Conservation (phyloP, 352 stramenopile species). For the Pythium oligandrum region DNA sequence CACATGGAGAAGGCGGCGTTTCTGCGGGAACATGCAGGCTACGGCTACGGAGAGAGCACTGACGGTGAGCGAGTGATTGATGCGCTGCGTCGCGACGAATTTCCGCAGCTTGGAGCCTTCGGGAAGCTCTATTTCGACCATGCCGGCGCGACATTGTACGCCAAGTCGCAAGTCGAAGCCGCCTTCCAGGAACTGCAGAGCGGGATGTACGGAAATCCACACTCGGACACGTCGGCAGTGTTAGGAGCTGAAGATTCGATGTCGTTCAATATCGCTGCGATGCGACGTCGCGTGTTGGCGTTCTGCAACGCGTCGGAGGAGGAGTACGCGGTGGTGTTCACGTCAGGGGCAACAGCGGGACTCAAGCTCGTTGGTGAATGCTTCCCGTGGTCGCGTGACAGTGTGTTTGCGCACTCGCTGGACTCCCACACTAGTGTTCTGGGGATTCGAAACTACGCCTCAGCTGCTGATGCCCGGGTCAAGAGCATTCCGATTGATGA, state of each 20-base stretch:
- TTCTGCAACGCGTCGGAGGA: constrained; percentile 69
- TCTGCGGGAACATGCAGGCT: constrained; percentile 3
- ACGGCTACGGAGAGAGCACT: constrained; percentile 10
- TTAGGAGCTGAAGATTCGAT: constrained; percentile 29
- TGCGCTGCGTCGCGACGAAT: constrained; percentile 8
- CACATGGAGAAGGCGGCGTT: constrained; percentile 12
- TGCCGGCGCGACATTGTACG: constrained; percentile 77
- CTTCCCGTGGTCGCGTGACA: constrained; percentile 62
- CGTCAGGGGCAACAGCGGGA: constrained; percentile 69
- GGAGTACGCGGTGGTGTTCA: constrained; percentile 83
- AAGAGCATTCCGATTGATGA: constrained; percentile 32
- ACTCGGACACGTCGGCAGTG: constrained; percentile 27
- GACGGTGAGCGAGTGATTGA: constrained; percentile 4
- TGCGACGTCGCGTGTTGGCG: constrained; percentile 42
- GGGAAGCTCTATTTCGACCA: constrained; percentile 72
- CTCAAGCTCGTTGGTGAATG: constrained; percentile 81
- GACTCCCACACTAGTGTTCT: constrained; percentile 76
- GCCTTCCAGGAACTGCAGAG: constrained; percentile 41
- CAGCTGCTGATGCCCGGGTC: constrained; percentile 17
- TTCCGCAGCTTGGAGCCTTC: constrained; percentile 11
- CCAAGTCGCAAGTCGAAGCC: constrained; percentile 49
- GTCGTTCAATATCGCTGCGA: constrained; percentile 31
- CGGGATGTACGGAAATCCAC: constrained; percentile 60
- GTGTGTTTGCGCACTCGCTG: constrained; percentile 50
- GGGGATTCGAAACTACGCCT: constrained; percentile 49